Evolutionary conservation across 495 filamentous ascomycete genomes (phyloP).

Genomic region (Ascobolus immersus): DNA sequence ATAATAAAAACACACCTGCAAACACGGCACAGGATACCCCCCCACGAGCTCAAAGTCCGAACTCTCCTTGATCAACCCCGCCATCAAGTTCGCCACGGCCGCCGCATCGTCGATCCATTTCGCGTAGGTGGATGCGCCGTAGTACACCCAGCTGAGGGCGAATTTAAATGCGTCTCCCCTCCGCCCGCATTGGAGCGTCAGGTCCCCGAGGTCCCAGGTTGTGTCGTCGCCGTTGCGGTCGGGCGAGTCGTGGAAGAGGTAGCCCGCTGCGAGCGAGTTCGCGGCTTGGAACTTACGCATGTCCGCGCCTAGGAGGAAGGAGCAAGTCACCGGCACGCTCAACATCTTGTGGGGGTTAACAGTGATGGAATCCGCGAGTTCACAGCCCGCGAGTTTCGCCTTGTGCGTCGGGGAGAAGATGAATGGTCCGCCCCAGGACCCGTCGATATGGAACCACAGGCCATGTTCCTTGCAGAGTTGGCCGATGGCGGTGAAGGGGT

Average conservation of each 20-base stretch:
- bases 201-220: slow-evolving; percentile 73
- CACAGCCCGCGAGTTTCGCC: slow-evolving; percentile 37
- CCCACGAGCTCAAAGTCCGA: slow-evolving; percentile 44
- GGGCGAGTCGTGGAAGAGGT: neutral
- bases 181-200: slow-evolving; percentile 80
- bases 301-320: slow-evolving; percentile 59
- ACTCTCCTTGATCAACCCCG: slow-evolving; percentile 25
- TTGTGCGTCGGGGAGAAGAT: slow-evolving; percentile 43
- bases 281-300: slow-evolving; percentile 48
- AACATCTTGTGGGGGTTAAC: slow-evolving; percentile 97
- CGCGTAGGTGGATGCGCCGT: slow-evolving; percentile 33
- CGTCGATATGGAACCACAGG: slow-evolving; percentile 82
- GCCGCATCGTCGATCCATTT: slow-evolving; percentile 43
- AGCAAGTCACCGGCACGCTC: slow-evolving; percentile 69
- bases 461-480: slow-evolving; percentile 42
- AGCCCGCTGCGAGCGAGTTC: slow-evolving; percentile 62
- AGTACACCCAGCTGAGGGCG: slow-evolving; percentile 67
- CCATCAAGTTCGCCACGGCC: slow-evolving; percentile 37
- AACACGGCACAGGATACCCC: slow-evolving; percentile 54
- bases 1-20: slow-evolving; percentile 84
- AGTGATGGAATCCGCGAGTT: slow-evolving; percentile 53
- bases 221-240: slow-evolving; percentile 19
- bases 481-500: slow-evolving; percentile 48
- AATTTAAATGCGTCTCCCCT: slow-evolving; percentile 69
- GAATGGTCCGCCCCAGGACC: slow-evolving; percentile 67